Evolutionary conservation across 2,329 filamentous ascomycete genomes (phyloP).

Genomic region (Colletotrichum costaricense): DNA sequence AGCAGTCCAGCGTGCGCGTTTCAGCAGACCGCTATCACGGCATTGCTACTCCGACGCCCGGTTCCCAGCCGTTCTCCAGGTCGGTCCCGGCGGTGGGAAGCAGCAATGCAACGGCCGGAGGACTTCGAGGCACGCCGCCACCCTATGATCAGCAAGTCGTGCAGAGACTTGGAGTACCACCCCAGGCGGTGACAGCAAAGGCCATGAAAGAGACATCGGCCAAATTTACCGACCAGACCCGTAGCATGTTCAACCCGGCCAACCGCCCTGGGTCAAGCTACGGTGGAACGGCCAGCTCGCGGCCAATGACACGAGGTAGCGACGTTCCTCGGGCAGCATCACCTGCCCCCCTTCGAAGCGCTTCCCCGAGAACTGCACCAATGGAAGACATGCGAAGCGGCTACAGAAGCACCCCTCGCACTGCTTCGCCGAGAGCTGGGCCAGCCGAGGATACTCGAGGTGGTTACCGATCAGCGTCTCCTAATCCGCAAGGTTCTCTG

Average conservation of each 20-base stretch:
- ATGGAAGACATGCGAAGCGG: constrained; percentile 56
- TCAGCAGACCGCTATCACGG: constrained; percentile 97
- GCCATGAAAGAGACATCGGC: constrained; percentile 97
- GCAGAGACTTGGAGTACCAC: constrained; percentile 87
- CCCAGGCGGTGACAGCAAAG: constrained; percentile 90
- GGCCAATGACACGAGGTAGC: constrained; percentile 68
- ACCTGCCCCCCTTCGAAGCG: constrained; percentile 73
- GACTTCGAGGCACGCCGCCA: constrained; percentile 80
- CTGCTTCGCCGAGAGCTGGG: constrained; percentile 70
- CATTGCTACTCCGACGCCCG: constrained; percentile 83
- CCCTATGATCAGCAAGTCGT: constrained; percentile 82
- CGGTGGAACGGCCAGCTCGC: constrained; percentile 57
- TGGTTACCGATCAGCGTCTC: constrained; percentile 64
- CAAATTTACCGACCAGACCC: constrained; percentile 85
- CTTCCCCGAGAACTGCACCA: constrained; percentile 71
- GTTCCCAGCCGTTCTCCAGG: constrained; percentile 55
- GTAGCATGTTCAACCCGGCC: constrained; percentile 75
- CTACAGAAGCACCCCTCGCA: constrained; percentile 65
- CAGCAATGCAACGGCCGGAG: constrained; percentile 61
- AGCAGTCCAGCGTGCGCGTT: constrained; percentile 83
- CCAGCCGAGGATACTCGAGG: constrained; percentile 58
- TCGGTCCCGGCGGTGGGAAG: constrained; percentile 52
- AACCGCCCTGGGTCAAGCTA: constrained; percentile 50
- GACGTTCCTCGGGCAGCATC: constrained; percentile 72
- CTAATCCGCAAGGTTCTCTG: constrained; percentile 68